Conservation (phyloP, 2,329 filamentous ascomycete species). For the Cladosporium cucumerinum region DNA sequence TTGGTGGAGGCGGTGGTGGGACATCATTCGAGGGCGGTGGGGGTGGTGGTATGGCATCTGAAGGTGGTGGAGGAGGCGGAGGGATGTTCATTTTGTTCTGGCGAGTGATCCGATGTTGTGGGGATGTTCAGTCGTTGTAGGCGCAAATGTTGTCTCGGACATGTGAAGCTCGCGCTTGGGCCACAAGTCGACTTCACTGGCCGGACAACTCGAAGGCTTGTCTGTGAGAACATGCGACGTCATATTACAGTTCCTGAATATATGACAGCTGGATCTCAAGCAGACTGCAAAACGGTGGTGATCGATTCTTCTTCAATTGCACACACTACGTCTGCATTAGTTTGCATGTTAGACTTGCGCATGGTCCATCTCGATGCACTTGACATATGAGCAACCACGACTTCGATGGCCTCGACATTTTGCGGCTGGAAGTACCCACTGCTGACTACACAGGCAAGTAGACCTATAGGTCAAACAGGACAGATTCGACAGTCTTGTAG, state of each 20-base stretch:
- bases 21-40: slow-evolving; percentile 15
- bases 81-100: neutral
- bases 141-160: slow-evolving; percentile 5
- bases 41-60: slow-evolving; percentile 14
- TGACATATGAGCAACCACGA: too few relatives aligned
- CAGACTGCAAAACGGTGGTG: neutral
- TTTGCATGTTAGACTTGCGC: too few relatives aligned
- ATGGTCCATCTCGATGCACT: too few relatives aligned
- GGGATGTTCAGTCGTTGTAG: neutral
- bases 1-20: slow-evolving; percentile 14
- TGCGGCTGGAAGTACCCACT: too few relatives aligned
- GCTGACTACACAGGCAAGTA: too few relatives aligned
- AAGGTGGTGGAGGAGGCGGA: neutral
- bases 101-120: neutral
- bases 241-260: neutral
- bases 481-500: neutral
- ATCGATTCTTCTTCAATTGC: neutral
- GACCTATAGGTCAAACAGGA: too few relatives aligned
- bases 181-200: neutral
- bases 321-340: neutral
- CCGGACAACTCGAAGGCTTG: neutral
- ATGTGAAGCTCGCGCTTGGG: slow-evolving; percentile 5
- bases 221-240: neutral
- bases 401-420: too few relatives aligned
- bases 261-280: neutral